Evolutionary conservation across 352 stramenopile genomes (phyloP).

Genomic region (Globisporangium carolinianum): DNA sequence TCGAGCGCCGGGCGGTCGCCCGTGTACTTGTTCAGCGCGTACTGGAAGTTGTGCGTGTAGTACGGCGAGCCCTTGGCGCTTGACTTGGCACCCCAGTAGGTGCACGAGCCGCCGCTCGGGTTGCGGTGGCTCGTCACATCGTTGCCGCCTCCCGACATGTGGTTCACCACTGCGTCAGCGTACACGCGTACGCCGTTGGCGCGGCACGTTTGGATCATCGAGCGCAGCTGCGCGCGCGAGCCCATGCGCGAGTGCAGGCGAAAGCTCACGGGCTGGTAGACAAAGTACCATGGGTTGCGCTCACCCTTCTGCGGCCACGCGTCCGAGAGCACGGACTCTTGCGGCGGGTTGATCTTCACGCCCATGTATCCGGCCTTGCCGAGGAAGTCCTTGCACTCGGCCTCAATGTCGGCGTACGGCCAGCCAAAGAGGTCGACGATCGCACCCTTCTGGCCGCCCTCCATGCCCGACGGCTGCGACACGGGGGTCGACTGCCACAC

Average conservation of each 20-base stretch:
- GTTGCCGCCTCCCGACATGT: slow-evolving; percentile 44
- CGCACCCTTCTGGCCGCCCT: slow-evolving; percentile 44
- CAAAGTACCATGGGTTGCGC: slow-evolving; percentile 65
- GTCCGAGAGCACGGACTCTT: slow-evolving; percentile 49
- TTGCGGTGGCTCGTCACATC: slow-evolving; percentile 33
- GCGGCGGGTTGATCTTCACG: slow-evolving; percentile 61
- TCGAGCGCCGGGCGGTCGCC: slow-evolving; percentile 36
- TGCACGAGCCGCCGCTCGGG: slow-evolving; percentile 15
- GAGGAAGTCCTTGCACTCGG: slow-evolving; percentile 53
- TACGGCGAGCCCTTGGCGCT: slow-evolving; percentile 32
- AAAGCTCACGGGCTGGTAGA: slow-evolving; percentile 64
- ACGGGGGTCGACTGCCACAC: slow-evolving; percentile 44
- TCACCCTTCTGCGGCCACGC: slow-evolving; percentile 25
- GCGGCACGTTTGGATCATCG: slow-evolving; percentile 64
- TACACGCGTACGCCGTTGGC: slow-evolving; percentile 57
- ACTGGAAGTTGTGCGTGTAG: slow-evolving; percentile 40
- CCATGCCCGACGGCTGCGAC: slow-evolving; percentile 20
- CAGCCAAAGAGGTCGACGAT: slow-evolving; percentile 69
- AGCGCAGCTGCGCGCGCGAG: slow-evolving; percentile 34
- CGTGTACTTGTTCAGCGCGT: slow-evolving; percentile 35
- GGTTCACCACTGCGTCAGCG: slow-evolving; percentile 51
- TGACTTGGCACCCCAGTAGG: slow-evolving; percentile 29
- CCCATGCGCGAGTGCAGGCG: slow-evolving; percentile 51
- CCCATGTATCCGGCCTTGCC: slow-evolving; percentile 62
- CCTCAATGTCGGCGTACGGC: slow-evolving; percentile 54